Base-by-base conservation (phyloP, 1,139 yeast species). In the Zygoascus sp. region DNA sequence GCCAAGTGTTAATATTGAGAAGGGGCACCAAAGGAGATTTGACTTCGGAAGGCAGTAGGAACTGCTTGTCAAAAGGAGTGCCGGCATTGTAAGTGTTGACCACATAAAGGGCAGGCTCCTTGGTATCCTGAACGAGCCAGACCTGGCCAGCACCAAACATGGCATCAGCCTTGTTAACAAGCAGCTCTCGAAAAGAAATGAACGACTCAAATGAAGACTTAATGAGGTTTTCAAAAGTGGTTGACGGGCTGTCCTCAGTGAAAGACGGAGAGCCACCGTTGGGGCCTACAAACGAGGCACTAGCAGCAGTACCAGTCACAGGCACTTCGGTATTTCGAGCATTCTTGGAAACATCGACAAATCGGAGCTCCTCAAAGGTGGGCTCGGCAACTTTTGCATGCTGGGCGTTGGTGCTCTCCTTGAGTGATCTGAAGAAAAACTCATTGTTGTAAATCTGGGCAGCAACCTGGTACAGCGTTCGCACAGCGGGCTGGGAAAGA, bases 391-490 rank as follows among this genome's bases (percentile, higher is more conserved):
- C 32, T 16, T 47, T 50, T 10, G 53, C 46, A 17, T 64, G 64
- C 10, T 53, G 50, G 10, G 59, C 56, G 48, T 61, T 58, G 40
- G 49, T 58, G 4, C 62, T 58, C 34, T 55, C 57, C 39, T 58
- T 53, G 22, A 41, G 23, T 46, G 88, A 72, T 62, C 84, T 80
- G 65, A 89, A 82, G 63, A 86, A 88, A 54, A 92, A 78, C 69
- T 94, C 97, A 67, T 92, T 92, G 65, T 87, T 88, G 69, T 87
- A 95, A 2, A 90, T 82, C 64, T 86, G 96, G 1, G 96, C 83
- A 9, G 97, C 97, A 60, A 76, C 78, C 66, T 86, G 92, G 70
- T 82, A 87, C 19, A 83, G 68, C 48, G 77, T 75, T 28, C 46
- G 20, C 5, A 20, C 28, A 10, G 21, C 45, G n/a, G 35, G 23